Evolutionary conservation across 805 yeast genomes (phyloP), one percentile per base, ranked within the genome.

Genomic region (Pichia insulana): DNA sequence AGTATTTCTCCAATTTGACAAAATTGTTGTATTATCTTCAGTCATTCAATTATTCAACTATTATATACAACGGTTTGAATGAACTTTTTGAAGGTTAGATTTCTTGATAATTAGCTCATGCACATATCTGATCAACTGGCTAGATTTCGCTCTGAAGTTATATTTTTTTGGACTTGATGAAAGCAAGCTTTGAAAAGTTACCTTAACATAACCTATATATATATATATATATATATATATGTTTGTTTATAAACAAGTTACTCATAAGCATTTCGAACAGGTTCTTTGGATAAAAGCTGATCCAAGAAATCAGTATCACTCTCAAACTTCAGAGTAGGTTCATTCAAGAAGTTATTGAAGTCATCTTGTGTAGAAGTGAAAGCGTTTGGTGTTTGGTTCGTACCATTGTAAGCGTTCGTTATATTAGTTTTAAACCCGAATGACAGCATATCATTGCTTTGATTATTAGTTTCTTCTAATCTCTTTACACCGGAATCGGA

Each of bases 1-100:
- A 3, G 44, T 15, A 44, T 54, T 44, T 37, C 60, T 51, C 61
- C 61, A 58, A 35, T 52, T 56, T 7, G 62, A 54, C 7, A 56
- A 50, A 38, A 58, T 51, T 1, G 59, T 59, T 22, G 52, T 47
- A 13, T 46, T 47, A 28, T 52, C 52, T 5, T 20, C 37, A 19
- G 39, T 27, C 45, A 38, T 42, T 27, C n/a, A n/a, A n/a, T n/a
- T n/a, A n/a, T n/a, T n/a, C n/a, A n/a, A n/a, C n/a, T n/a, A n/a
- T n/a, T n/a, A n/a, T n/a, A n/a, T n/a, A n/a, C n/a, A n/a, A n/a
- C n/a, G n/a, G n/a, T n/a, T n/a, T n/a, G n/a, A n/a, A n/a, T n/a
- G n/a, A n/a, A n/a, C n/a, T n/a, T n/a, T n/a, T n/a, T n/a, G n/a
- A n/a, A n/a, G n/a, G n/a, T n/a, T n/a, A n/a, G n/a, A n/a, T n/a